Conservation (phyloP, 306 rosid species). For the Vicia sativa region DNA sequence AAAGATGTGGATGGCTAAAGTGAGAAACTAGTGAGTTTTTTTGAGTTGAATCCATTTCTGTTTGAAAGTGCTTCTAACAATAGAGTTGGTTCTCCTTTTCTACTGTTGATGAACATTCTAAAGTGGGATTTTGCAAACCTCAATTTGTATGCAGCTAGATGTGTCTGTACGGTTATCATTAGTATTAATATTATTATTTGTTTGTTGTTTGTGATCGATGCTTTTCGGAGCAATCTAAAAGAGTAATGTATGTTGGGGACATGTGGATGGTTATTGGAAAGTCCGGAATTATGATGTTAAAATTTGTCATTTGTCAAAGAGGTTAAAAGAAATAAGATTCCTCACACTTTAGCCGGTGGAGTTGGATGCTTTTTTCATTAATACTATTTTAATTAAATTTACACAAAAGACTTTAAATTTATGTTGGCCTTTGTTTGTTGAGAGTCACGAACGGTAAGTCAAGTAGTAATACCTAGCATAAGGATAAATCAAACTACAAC, state of each 20-base stretch:
- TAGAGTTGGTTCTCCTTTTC: background rate
- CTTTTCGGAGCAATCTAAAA: constrained; percentile 25
- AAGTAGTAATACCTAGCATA: background rate
- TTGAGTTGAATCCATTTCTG: constrained; percentile 23
- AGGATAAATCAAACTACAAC: background rate
- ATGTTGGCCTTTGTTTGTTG: constrained; percentile 10
- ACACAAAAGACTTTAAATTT: background rate
- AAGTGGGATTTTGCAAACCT: no score
- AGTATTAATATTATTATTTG: background rate
- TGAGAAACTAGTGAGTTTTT: constrained; percentile 46
- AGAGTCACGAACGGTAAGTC: background rate
- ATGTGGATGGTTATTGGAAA: constrained; percentile 36
- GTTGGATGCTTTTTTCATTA: background rate
- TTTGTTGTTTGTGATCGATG: constrained; percentile 24
- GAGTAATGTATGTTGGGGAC: background rate
- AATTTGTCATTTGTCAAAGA: constrained; percentile 21
- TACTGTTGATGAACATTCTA: background rate
- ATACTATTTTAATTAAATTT: background rate
- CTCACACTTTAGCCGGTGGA: constrained; percentile 28
- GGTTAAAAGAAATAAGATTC: constrained; percentile 28
- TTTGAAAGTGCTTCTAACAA: background rate
- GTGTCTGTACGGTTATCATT: no score
- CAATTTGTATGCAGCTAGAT: no score
- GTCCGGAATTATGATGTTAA: constrained; percentile 29
- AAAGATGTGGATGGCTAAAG: constrained; percentile 66